Evolutionary conservation across 2,329 filamentous ascomycete genomes (phyloP).

Genomic region (Botrytis deweyae): DNA sequence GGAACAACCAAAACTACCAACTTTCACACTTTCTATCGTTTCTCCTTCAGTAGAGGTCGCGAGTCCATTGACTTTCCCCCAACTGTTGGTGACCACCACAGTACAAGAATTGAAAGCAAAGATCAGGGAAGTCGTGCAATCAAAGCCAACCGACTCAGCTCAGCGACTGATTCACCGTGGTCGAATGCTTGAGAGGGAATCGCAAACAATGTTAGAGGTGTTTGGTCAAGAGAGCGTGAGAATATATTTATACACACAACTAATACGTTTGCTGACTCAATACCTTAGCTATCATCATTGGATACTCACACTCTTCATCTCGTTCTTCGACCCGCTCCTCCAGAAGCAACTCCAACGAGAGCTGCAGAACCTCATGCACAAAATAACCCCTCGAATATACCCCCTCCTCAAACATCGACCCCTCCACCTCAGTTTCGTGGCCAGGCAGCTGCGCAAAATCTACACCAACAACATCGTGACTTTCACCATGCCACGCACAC

Average conservation of each 20-base stretch:
- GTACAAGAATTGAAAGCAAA: slow-evolving; percentile 57
- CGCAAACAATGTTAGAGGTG: slow-evolving; percentile 55
- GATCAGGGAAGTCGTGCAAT: slow-evolving; percentile 52
- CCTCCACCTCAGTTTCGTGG: slow-evolving; percentile 25
- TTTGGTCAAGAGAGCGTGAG: slow-evolving; percentile 52
- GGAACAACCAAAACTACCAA: slow-evolving; percentile 31
- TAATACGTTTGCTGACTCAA: slow-evolving; percentile 19
- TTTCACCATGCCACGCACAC: slow-evolving; percentile 29
- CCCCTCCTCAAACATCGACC: neutral
- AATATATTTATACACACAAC: slow-evolving; percentile 13
- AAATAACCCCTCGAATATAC: slow-evolving; percentile 2
- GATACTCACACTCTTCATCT: slow-evolving; percentile 55
- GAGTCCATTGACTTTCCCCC: slow-evolving; percentile 50
- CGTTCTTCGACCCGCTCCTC: slow-evolving; percentile 47
- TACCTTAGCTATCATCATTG: slow-evolving; percentile 44
- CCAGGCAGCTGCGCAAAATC: slow-evolving; percentile 29
- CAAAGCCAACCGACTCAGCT: slow-evolving; percentile 52
- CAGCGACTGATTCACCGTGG: slow-evolving; percentile 63
- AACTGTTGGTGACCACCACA: slow-evolving; percentile 51
- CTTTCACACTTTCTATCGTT: slow-evolving; percentile 57
- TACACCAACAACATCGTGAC: slow-evolving; percentile 31
- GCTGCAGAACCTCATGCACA: slow-evolving; percentile 16
- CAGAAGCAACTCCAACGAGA: slow-evolving; percentile 24
- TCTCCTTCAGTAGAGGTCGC: slow-evolving; percentile 58
- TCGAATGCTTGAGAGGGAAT: slow-evolving; percentile 53